Percentiles rank a stretch among this genome's conserved stretches.
phyloP scores from a whole-genome alignment of 208 protist genomes.

The Naegleria gruberi region DNA sequence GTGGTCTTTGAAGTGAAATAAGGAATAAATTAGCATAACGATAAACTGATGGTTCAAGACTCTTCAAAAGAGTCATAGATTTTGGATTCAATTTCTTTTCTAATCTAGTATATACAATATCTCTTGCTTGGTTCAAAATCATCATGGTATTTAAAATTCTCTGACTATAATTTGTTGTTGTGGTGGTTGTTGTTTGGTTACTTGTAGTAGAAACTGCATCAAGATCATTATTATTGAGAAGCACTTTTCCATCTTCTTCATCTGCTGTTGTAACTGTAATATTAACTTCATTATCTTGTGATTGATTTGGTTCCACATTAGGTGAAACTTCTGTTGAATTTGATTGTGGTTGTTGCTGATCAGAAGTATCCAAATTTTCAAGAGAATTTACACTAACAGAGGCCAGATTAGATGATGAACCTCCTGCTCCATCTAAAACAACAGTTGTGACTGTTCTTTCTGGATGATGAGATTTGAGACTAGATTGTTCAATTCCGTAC shows the following conservation, averaged over 20 bases:
- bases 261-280: too few species aligned
- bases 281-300: too few species aligned
- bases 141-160: not conserved
- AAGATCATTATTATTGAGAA: too few species aligned
- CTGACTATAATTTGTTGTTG: not conserved
- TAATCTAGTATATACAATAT: not conserved
- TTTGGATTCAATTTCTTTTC: not conserved
- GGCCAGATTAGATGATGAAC: not conserved
- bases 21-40: not conserved
- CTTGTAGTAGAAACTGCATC: too few species aligned
- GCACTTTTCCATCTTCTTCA: too few species aligned
- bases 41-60: not conserved
- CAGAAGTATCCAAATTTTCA: too few species aligned
- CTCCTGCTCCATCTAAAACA: not conserved
- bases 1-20: not conserved
- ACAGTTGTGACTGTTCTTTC: not conserved
- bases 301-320: too few species aligned
- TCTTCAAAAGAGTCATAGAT: not conserved
- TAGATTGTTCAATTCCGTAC: not conserved
- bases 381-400: too few species aligned
- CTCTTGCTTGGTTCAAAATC: not conserved
- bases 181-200: not conserved
- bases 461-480: not conserved
- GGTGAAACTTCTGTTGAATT: too few species aligned
- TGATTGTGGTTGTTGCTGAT: too few species aligned